phyloP scores from a whole-genome alignment of 495 filamentous ascomycete genomes.

The Beverwykella pulmonaria region DNA sequence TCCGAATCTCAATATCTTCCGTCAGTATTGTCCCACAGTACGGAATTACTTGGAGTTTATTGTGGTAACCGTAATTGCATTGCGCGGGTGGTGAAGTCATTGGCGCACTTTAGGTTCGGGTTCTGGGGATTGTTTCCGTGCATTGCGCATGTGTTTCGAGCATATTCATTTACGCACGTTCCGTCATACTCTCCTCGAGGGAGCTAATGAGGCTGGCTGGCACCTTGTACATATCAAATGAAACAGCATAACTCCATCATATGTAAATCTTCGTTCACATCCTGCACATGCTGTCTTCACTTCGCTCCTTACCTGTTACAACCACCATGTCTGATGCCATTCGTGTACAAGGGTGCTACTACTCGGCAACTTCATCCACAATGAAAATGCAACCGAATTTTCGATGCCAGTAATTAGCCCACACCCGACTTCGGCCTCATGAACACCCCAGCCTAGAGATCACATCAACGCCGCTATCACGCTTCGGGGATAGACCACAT shows the following conservation, averaged over 20 bases:
- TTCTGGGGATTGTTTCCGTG: conserved; percentile 13
- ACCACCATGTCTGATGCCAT: background rate
- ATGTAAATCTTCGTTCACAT: background rate
- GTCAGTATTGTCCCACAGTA: background rate
- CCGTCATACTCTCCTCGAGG: conserved; percentile 9
- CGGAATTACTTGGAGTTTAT: conserved; percentile 17
- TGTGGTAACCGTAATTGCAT: conserved; percentile 31
- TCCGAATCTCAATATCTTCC: conserved; percentile 2
- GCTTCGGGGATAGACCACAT: background rate
- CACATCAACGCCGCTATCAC: background rate
- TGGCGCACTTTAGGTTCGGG: conserved; percentile 17
- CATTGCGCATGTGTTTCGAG: conserved; percentile 26
- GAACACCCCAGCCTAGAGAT: background rate
- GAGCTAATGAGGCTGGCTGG: conserved; percentile 22
- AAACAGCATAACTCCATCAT: conserved; percentile 10
- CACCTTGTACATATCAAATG: conserved; percentile 33
- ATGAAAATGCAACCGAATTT: background rate
- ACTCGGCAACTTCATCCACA: background rate
- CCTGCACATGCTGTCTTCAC: background rate
- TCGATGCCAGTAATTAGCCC: background rate
- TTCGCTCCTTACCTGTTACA: no score
- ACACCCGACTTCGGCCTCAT: conserved; percentile 3
- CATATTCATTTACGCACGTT: conserved; percentile 26
- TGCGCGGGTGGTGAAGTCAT: conserved; percentile 30
- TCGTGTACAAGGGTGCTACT: no score